Evolutionary conservation across 2,329 filamentous ascomycete genomes (phyloP).

Genomic region (Ceratocystis destructans): DNA sequence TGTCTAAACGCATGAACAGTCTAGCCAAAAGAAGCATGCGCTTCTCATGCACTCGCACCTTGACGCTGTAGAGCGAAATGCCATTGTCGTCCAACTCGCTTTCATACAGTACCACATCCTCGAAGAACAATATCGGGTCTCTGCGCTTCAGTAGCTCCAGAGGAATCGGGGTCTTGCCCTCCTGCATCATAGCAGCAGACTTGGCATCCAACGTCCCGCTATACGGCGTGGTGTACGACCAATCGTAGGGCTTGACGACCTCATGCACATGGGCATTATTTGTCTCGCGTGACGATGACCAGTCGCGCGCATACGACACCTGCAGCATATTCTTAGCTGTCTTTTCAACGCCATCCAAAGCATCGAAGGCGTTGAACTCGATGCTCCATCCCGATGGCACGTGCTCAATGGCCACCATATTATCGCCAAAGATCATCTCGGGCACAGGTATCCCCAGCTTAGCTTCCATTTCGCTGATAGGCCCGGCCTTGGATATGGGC

Average conservation of each 20-base stretch:
- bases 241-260: constrained; percentile 91
- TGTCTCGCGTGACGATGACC: constrained; percentile 55
- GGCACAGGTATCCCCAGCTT: constrained; percentile 75
- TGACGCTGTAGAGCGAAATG: constrained; percentile 77
- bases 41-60: constrained; percentile 83
- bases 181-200: constrained; percentile 18
- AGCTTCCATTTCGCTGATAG: constrained; percentile 73
- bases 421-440: constrained; percentile 99
- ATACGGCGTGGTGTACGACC: constrained; percentile 91
- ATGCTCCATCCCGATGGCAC: constrained; percentile 61
- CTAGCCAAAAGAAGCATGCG: constrained; percentile 72
- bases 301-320: constrained; percentile 83
- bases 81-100: constrained; percentile 97
- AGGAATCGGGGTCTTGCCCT: constrained; percentile 43
- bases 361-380: constrained; percentile 71
- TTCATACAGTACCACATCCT: constrained; percentile 92
- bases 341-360: constrained; percentile 85
- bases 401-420: constrained; percentile 65
- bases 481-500: constrained; percentile 81
- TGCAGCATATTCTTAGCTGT: constrained; percentile 81
- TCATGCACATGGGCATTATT: constrained; percentile 81
- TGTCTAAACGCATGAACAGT: constrained; percentile 86
- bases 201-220: constrained; percentile 47
- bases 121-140: constrained; percentile 92
- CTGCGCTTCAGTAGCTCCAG: constrained; percentile 73